Base-by-base conservation (phyloP, 352 stramenopile species). In the Globisporangium orthogonon region DNA sequence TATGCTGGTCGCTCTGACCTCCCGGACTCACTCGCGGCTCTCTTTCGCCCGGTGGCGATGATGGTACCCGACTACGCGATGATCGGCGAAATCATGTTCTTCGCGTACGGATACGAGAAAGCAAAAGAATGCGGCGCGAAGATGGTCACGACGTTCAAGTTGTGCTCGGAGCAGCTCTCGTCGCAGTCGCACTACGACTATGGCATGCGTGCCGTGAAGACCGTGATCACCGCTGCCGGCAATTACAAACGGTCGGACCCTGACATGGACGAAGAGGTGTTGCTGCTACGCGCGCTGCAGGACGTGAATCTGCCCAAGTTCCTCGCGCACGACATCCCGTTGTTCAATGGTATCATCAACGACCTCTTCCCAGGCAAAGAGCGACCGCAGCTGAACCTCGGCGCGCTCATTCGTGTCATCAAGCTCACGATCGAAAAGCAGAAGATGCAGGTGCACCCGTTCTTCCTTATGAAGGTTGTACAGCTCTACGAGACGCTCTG, bases 21-120 rank as follows among this genome's bases (percentile, higher is more conserved):
- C 10, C 95, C 95, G 0, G 95, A 98, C 63, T 98, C 97, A 15
- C 74, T 98, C 4, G 93, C 97, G 37, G 95, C 94, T 9, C 63
- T 98, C 2, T 98, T 98, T 60, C 83, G 95, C 23, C 95, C 95
- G 0, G 95, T 98, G 29, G 95, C 95, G 4, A 98, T 98, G 95
- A 98, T 98, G 95, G 93, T 98, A 18, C 93, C 93, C 0, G 92
- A 98, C 66, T 98, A 98, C 59, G 91, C 87, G 5, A 89, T 98
- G 63, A 98, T 98, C 52, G 93, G 90, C 40, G 93, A 98, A 62
- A 98, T 98, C 69, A 98, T 98, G 91, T 94, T 98, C 44, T 98
- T 98, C 57, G 88, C 86, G 6, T 98, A 97, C 50, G 94, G 94
- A 5, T 98, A 97, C 59, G 83, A 94, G 53, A 94, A 97, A 41